These are phyloP conservation scores for Leccinum variicolor DNA, from an alignment of 768 basidiomycete genomes.

Conservation along the genomic window DNA sequence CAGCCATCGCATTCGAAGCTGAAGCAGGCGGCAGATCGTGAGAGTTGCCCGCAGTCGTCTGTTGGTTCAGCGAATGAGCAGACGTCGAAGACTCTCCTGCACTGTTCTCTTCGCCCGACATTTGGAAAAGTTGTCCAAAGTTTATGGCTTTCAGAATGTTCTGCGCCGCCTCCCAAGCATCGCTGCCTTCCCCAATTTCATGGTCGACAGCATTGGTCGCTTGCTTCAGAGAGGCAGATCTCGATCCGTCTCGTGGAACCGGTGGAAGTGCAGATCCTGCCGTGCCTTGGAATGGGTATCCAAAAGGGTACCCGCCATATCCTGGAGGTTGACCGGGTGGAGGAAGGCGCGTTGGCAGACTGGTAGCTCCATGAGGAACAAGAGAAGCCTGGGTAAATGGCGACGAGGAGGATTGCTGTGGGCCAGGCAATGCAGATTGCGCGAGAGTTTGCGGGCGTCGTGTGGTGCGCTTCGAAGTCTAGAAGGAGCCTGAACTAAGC, in stretches of 20 bases:
- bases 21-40: slow-evolving; percentile 4
- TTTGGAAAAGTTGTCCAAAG: slow-evolving; percentile 52
- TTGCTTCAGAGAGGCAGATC: slow-evolving; percentile 14
- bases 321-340: slow-evolving; percentile 29
- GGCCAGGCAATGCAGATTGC: slow-evolving; percentile 28
- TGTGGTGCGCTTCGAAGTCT: slow-evolving; percentile 78
- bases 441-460: slow-evolving; percentile 65
- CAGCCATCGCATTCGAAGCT: background rate
- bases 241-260: background rate
- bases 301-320: slow-evolving; percentile 39
- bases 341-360: slow-evolving; percentile 36
- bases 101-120: slow-evolving; percentile 28
- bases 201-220: slow-evolving; percentile 16
- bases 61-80: slow-evolving; percentile 1
- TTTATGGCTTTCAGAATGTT: slow-evolving; percentile 77
- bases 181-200: slow-evolving; percentile 43
- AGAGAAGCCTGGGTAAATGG: slow-evolving; percentile 63
- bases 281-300: slow-evolving; percentile 32
- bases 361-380: slow-evolving; percentile 25
- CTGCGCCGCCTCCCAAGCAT: slow-evolving; percentile 76
- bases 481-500: slow-evolving; percentile 8
- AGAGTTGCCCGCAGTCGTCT: background rate
- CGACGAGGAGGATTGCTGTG: slow-evolving; percentile 34
- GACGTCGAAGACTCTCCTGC: slow-evolving; percentile 11
- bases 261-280: slow-evolving; percentile 4